Percentiles rank a stretch among this genome's conserved stretches.
Conservation (phyloP, 805 yeast species). For the Zygosaccharomyces siamensis region DNA sequence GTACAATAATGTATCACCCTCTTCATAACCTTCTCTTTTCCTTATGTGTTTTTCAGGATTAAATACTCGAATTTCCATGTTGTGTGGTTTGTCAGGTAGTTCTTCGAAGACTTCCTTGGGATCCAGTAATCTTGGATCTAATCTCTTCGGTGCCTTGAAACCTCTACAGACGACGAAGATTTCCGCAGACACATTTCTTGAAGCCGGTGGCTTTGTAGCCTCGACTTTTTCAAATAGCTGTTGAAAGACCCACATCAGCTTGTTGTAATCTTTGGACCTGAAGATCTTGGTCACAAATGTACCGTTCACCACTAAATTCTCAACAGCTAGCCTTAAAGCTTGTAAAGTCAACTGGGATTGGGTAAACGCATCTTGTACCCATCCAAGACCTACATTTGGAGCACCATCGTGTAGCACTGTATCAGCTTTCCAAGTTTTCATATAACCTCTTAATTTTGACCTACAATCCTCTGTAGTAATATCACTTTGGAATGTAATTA, state of each 20-base stretch:
- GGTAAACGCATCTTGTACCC: slow-evolving; percentile 99
- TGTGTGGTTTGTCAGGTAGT: slow-evolving; percentile 63
- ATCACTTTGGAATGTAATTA: slow-evolving; percentile 91
- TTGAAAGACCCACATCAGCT: slow-evolving; percentile 94
- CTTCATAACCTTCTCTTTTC: slow-evolving; percentile 95
- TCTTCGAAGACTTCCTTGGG: slow-evolving; percentile 94
- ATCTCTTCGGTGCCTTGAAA: slow-evolving; percentile 90
- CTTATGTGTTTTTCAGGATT: slow-evolving; percentile 90
- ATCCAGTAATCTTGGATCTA: slow-evolving; percentile 89
- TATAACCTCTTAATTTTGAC: slow-evolving; percentile 86
- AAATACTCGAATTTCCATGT: slow-evolving; percentile 86
- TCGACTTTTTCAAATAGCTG: slow-evolving; percentile 94
- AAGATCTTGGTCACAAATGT: slow-evolving; percentile 94
- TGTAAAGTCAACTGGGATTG: slow-evolving; percentile 94
- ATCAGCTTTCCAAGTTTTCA: slow-evolving; percentile 99
- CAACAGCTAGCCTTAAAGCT: slow-evolving; percentile 90
- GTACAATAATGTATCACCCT: slow-evolving; percentile 72
- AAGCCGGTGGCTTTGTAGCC: slow-evolving; percentile 98
- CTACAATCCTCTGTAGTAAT: slow-evolving; percentile 98
- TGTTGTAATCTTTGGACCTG: slow-evolving; percentile 98
- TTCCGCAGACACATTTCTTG: slow-evolving; percentile 98
- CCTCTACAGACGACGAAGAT: slow-evolving; percentile 96
- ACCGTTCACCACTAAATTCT: slow-evolving; percentile 86
- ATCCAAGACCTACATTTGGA: slow-evolving; percentile 98
- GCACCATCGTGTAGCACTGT: slow-evolving; percentile 99